These are phyloP conservation scores for Dryas drummondii DNA, from an alignment of 306 rosid genomes.

Conservation along the genomic window DNA sequence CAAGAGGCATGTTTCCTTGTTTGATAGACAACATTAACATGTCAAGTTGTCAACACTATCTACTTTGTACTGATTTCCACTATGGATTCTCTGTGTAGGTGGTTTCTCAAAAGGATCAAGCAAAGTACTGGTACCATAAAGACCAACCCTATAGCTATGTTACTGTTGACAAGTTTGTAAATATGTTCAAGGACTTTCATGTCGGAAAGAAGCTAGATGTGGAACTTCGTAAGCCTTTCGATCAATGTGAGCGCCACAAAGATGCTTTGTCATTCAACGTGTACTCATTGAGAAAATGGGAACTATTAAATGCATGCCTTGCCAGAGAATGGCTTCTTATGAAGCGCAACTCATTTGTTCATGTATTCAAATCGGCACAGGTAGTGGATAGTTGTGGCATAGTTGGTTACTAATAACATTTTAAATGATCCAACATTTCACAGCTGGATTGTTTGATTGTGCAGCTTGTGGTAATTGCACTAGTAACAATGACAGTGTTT, in stretches of 20 bases:
- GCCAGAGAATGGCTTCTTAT: constrained; percentile 51
- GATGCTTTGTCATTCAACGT: constrained; percentile 34
- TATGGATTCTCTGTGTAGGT: constrained; percentile 31
- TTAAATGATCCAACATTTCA: not conserved
- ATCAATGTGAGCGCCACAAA: constrained; percentile 36
- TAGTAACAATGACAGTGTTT: no score
- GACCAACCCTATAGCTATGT: constrained; percentile 37
- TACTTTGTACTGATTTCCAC: not conserved
- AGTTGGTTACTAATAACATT: not conserved
- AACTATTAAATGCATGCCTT: constrained; percentile 46
- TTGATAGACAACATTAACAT: not conserved
- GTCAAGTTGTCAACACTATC: not conserved
- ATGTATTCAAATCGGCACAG: constrained; percentile 57
- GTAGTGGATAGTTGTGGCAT: constrained; percentile 22
- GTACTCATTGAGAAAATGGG: constrained; percentile 49
- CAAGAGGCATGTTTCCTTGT: constrained; percentile 47
- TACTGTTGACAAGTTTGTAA: constrained; percentile 36
- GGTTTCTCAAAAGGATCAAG: constrained; percentile 55
- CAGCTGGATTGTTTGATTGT: constrained; percentile 8
- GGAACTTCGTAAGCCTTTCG: constrained; percentile 40
- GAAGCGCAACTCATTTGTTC: constrained; percentile 53
- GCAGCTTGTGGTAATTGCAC: constrained; percentile 28
- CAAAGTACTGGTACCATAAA: constrained; percentile 47
- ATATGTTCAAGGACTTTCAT: constrained; percentile 40
- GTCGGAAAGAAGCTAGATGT: constrained; percentile 41